These are phyloP conservation scores for Aegilops longissima DNA, from an alignment of 176 grass and related monocot genomes.

Conservation along the genomic window DNA sequence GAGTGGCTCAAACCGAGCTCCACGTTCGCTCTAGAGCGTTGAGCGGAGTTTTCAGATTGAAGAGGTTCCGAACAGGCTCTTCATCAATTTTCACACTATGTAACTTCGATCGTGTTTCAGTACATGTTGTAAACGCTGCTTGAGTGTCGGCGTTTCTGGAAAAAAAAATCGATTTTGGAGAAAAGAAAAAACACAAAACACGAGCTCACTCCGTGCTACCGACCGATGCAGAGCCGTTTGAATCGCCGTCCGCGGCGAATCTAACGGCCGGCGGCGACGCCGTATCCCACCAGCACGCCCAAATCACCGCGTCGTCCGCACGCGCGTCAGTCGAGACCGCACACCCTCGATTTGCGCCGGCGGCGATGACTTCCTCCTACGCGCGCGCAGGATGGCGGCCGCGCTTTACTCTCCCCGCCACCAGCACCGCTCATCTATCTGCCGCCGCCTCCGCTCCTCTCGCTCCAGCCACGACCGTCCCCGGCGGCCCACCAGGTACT, in stretches of 20 bases:
- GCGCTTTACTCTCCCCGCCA: background rate
- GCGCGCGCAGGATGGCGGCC: conserved; percentile 6
- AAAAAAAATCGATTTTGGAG: too few relatives aligned
- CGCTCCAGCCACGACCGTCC: background rate
- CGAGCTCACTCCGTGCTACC: too few relatives aligned
- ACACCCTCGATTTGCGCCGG: background rate
- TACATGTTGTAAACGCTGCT: too few relatives aligned
- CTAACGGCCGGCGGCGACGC: background rate
- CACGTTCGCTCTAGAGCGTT: too few relatives aligned
- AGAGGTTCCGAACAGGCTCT: too few relatives aligned
- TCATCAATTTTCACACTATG: too few relatives aligned
- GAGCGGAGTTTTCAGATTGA: too few relatives aligned
- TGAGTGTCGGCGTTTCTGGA: too few relatives aligned
- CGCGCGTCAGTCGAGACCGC: conserved; percentile 31
- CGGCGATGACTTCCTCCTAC: background rate
- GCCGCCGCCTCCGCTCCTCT: background rate
- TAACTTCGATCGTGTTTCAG: too few relatives aligned
- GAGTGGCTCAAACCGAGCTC: too few relatives aligned
- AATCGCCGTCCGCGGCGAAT: background rate
- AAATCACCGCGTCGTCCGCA: background rate
- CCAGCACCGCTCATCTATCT: background rate
- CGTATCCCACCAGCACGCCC: background rate
- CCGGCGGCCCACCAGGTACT: background rate
- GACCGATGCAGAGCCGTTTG: too few relatives aligned
- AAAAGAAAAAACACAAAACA: too few relatives aligned